phyloP scores from a whole-genome alignment of 768 basidiomycete species.

The Leccinum subgranulosum region DNA sequence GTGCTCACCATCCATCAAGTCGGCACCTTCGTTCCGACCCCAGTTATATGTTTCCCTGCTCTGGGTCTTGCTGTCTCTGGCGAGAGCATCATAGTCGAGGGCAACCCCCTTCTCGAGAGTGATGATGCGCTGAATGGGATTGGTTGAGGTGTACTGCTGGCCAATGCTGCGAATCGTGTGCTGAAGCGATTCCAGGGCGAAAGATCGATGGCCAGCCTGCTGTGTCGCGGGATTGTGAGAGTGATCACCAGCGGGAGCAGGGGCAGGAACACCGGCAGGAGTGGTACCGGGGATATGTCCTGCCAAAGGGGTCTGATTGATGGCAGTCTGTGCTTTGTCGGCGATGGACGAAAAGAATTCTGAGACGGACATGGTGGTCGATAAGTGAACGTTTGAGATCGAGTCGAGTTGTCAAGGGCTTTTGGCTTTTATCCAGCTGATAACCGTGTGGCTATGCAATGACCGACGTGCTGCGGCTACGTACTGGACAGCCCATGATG shows the following conservation, averaged over 20 bases:
- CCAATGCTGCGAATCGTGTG: constrained; percentile 71
- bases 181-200: constrained; percentile 59
- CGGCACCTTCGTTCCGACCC: constrained; percentile 69
- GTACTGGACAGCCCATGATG: not conserved
- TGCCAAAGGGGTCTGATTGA: constrained; percentile 59
- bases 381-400: not conserved
- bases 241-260: constrained; percentile 33
- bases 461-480: not conserved
- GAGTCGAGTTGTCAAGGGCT: constrained; percentile 17
- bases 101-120: constrained; percentile 76
- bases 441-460: constrained; percentile 22
- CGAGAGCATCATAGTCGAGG: constrained; percentile 65
- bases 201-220: constrained; percentile 43
- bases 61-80: constrained; percentile 64
- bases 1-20: constrained; percentile 70
- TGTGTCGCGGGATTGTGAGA: constrained; percentile 43
- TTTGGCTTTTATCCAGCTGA: constrained; percentile 20
- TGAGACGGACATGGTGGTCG: constrained; percentile 51
- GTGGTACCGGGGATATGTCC: constrained; percentile 49
- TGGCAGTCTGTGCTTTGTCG: constrained; percentile 73
- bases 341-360: constrained; percentile 64
- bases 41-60: constrained; percentile 86
- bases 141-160: constrained; percentile 70
- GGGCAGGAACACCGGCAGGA: constrained; percentile 31
- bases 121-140: constrained; percentile 74